Evolutionary conservation across 768 basidiomycete species (phyloP).

Genomic region (Lanmaoa pseudosensibilis): DNA sequence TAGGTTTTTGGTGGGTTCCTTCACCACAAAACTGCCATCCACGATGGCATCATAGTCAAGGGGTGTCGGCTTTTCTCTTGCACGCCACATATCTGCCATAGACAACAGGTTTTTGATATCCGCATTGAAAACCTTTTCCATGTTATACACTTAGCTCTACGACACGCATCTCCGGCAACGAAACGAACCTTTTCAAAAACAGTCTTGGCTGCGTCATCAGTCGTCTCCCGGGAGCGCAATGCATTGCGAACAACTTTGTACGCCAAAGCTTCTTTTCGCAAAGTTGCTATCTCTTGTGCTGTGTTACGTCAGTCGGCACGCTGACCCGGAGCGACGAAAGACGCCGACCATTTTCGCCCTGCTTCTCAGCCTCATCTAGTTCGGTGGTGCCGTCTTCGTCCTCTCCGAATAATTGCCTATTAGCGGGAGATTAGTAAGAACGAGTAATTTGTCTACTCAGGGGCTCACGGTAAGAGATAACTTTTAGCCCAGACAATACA

Average conservation of each 20-base stretch:
- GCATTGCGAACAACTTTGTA: slow-evolving; percentile 79
- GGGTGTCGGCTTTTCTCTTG: slow-evolving; percentile 81
- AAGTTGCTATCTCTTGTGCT: slow-evolving; percentile 89
- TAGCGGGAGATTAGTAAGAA: background rate
- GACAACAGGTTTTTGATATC: slow-evolving; percentile 87
- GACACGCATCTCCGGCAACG: background rate
- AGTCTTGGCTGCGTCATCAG: slow-evolving; percentile 56
- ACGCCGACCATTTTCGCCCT: slow-evolving; percentile 83
- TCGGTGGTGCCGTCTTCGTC: slow-evolving; percentile 82
- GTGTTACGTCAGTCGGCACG: background rate
- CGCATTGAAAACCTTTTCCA: slow-evolving; percentile 72
- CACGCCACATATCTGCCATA: slow-evolving; percentile 98
- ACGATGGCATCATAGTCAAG: slow-evolving; percentile 80
- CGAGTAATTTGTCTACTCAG: background rate
- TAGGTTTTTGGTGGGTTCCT: slow-evolving; percentile 23
- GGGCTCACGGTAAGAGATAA: slow-evolving; percentile 84
- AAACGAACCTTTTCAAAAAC: slow-evolving; percentile 80
- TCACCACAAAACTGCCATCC: slow-evolving; percentile 56
- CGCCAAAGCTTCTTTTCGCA: slow-evolving; percentile 86
- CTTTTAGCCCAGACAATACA: slow-evolving; percentile 99
- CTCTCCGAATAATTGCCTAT: slow-evolving; percentile 91
- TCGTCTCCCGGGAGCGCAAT: slow-evolving; percentile 45
- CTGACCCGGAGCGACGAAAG: slow-evolving; percentile 13
- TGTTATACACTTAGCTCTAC: background rate
- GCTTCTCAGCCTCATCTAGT: slow-evolving; percentile 87